Conservation (phyloP, 1,284 basidiomycete species). For the Papiliotrema laurentii region DNA sequence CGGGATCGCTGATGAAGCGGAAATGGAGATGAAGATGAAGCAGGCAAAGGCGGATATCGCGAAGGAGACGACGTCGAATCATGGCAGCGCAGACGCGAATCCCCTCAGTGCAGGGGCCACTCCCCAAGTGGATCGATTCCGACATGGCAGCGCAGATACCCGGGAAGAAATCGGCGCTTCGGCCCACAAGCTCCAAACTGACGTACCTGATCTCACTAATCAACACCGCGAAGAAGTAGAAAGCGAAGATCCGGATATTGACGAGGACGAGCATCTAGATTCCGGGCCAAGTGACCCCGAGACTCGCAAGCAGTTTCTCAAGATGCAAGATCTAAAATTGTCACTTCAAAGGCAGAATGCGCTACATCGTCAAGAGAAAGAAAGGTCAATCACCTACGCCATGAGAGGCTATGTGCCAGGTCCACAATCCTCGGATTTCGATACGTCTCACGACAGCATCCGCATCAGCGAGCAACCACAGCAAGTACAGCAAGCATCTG, state of each 20-base stretch:
- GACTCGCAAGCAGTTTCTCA: background rate
- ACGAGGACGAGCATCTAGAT: background rate
- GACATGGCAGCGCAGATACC: background rate
- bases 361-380: background rate
- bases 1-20: background rate
- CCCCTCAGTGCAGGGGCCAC: background rate
- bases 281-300: background rate
- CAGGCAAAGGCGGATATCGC: background rate
- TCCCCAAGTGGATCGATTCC: background rate
- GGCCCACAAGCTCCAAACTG: background rate
- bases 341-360: background rate
- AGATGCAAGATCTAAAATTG: background rate
- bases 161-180: background rate
- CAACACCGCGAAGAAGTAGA: background rate
- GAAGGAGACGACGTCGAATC: background rate
- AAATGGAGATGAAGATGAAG: background rate
- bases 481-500: background rate
- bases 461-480: too few species aligned
- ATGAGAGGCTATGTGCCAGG: too few species aligned
- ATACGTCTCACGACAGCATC: too few species aligned
- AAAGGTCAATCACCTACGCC: background rate
- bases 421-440: too few species aligned
- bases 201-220: background rate
- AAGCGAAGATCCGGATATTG: background rate
- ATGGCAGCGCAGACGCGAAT: background rate